Conservation (phyloP, 257 asterid species). For the Prunella vulgaris region DNA sequence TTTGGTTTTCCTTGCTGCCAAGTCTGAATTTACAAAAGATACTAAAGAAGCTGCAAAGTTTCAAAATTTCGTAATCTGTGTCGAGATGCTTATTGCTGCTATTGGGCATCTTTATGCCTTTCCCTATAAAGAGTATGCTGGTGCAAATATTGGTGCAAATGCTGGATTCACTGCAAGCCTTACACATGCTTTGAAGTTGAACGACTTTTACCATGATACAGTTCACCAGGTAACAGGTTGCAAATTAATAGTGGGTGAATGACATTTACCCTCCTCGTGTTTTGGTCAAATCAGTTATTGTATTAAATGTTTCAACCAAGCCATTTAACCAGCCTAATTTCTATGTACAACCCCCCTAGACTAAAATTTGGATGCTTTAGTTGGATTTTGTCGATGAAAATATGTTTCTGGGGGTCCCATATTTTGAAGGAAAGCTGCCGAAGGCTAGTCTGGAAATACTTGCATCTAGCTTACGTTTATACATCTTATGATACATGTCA, state of each 20-base stretch:
- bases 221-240: constrained; percentile 78
- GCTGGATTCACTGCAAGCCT: constrained; percentile 78
- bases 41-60: constrained; percentile 88
- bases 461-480: not conserved
- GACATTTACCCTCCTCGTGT: not conserved
- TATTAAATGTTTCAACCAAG: not conserved
- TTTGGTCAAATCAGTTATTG: not conserved
- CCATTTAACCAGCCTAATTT: not conserved
- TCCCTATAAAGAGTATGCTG: constrained; percentile 92
- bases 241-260: not conserved
- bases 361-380: not conserved
- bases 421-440: not conserved
- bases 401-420: not conserved
- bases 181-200: constrained; percentile 79
- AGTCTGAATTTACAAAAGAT: constrained; percentile 66
- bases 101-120: constrained; percentile 89
- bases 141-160: constrained; percentile 78
- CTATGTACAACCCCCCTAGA: not conserved
- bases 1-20: constrained; percentile 93
- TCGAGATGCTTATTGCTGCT: constrained; percentile 99
- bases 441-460: not conserved
- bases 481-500: not conserved
- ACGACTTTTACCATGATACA: constrained; percentile 91
- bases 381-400: not conserved
- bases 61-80: constrained; percentile 81